Base-by-base conservation (phyloP, 176 grass and related monocot species). In the Rhynchospora breviuscula region DNA sequence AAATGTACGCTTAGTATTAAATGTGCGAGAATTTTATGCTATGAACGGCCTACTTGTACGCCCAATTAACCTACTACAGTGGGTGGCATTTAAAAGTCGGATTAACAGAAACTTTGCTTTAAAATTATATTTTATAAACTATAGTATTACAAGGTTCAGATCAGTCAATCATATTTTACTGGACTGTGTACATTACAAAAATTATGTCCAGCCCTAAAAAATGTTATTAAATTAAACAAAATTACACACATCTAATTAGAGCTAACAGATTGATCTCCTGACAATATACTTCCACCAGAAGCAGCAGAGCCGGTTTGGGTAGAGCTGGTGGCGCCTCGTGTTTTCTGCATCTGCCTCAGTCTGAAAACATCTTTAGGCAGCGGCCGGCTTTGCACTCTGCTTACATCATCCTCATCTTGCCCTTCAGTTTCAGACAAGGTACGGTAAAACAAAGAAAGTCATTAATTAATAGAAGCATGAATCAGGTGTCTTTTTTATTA, bases 321-420 rank as follows among this genome's bases (percentile, higher is more conserved):
- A 74, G 86, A 65, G 7, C 86, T 67, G 40, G 43, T 87, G 6
- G 76, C 49, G 0, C 86, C 92, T 10, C 92, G 85, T 29, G 75
- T 89, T 86, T 87, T 93, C 47, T 93, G 95, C 47, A 98, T 95
- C 74, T 98, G 95, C 64, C 95, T 78, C 52, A 98, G 89, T 87
- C 89, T 95, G 85, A 98, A 98, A 71, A 98, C 87, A 15, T 98
- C 95, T 57, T 78, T 85, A 8, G 92, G 95, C 49, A 89, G 72
- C 15, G 89, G 86, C 59, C 85, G 91, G 69, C 65, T 98, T 82
- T 95, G 89, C 33, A 84, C 86, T 0, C 85, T 84, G 0, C 64
- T 82, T 0, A 79, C 82, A 12, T 98, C 93, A 57, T 92, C 96
- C 56, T 98, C 95, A 48, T 98, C 92, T 90, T 98, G 88, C 78